phyloP scores from a whole-genome alignment of 2,329 filamentous ascomycete species.

The Ophiocordyceps camponoti-floridani region DNA sequence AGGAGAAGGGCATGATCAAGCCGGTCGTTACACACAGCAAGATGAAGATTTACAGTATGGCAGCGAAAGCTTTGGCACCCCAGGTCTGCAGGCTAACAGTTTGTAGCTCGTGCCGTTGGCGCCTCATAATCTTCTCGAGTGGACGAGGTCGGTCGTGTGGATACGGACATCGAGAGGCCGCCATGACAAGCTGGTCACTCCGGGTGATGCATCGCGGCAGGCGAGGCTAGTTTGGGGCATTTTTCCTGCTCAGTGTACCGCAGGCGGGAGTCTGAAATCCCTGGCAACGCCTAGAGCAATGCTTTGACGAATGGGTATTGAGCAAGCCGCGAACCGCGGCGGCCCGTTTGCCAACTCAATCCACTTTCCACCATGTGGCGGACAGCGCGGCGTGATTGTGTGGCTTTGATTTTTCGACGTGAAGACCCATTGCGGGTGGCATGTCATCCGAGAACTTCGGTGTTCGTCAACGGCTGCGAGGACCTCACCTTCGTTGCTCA shows the following conservation, averaged over 20 bases:
- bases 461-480: no score
- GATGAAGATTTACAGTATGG: slow-evolving; percentile 90
- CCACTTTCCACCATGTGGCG: background rate
- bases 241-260: slow-evolving; percentile 22
- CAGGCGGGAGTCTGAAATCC: slow-evolving; percentile 16
- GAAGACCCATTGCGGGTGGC: no score
- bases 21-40: slow-evolving; percentile 92
- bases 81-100: slow-evolving; percentile 10
- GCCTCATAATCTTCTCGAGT: slow-evolving; percentile 22
- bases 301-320: slow-evolving; percentile 11
- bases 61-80: slow-evolving; percentile 2
- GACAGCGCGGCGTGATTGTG: background rate
- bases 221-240: slow-evolving; percentile 19
- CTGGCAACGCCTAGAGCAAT: slow-evolving; percentile 21
- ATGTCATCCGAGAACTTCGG: no score
- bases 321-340: background rate
- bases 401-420: background rate
- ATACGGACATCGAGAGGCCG: slow-evolving; percentile 20
- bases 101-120: slow-evolving; percentile 41
- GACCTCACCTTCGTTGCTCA: no score
- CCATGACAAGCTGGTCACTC: slow-evolving; percentile 16
- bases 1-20: slow-evolving; percentile 98
- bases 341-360: background rate
- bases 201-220: slow-evolving; percentile 16
- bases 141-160: slow-evolving; percentile 15